These are phyloP conservation scores for Aspergillus proliferans DNA, from an alignment of 2,329 filamentous ascomycete species.

Conservation along the genomic window DNA sequence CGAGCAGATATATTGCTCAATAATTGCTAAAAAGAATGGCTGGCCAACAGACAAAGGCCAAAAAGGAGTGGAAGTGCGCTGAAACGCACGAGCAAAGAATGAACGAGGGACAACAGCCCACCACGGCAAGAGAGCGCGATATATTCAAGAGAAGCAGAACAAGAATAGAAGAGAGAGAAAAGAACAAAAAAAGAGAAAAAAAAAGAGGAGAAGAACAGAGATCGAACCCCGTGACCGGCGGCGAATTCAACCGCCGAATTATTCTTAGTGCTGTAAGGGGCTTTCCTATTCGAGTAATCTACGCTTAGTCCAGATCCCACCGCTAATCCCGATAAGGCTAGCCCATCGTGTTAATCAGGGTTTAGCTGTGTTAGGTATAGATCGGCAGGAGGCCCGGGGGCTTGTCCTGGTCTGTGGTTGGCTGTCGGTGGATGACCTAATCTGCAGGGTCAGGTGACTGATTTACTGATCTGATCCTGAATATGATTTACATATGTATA, in stretches of 20 bases:
- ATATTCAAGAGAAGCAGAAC: neutral
- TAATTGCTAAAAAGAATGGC: neutral
- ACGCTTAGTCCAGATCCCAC: no score
- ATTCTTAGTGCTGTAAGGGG: no score
- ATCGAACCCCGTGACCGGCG: neutral
- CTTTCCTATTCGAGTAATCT: no score
- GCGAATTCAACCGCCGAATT: neutral
- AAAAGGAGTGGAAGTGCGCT: constrained; percentile 26
- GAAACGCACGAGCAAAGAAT: constrained; percentile 20
- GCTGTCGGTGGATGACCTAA: no score
- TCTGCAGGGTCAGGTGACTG: no score
- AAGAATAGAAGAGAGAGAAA: constrained; percentile 3
- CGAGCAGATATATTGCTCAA: neutral
- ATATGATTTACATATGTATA: no score
- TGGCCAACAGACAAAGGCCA: neutral
- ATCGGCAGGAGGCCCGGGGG: no score
- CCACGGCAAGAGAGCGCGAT: constrained; percentile 7
- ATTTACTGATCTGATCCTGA: no score
- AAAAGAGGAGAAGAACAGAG: neutral
- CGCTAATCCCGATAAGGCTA: no score
- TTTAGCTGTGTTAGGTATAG: no score
- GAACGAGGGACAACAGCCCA: constrained; percentile 11
- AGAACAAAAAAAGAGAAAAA: neutral
- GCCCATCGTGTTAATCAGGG: no score
- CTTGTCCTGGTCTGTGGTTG: no score